Evolutionary conservation across 495 filamentous ascomycete species (phyloP).

Genomic region (Pyrenula aspistea): DNA sequence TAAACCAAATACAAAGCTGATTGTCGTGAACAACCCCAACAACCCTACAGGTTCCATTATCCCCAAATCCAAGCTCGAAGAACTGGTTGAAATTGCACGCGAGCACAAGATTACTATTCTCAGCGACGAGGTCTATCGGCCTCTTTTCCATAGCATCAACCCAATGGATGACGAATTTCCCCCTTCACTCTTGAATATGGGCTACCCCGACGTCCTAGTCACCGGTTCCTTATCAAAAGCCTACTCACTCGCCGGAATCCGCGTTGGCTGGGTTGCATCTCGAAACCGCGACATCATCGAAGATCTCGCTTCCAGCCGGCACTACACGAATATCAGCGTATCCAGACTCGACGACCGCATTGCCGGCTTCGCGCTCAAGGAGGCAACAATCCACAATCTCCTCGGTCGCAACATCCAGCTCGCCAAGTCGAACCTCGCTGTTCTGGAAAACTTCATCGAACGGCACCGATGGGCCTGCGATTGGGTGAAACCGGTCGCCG

Average conservation of each 20-base stretch:
- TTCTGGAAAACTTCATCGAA: conserved; percentile 58
- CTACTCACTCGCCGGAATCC: conserved; percentile 72
- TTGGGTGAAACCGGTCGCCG: conserved; percentile 69
- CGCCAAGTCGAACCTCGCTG: conserved; percentile 54
- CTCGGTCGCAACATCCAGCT: conserved; percentile 58
- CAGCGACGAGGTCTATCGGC: conserved; percentile 79
- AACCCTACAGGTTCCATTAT: conserved; percentile 76
- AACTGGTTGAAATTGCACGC: conserved; percentile 53
- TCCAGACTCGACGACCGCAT: conserved; percentile 72
- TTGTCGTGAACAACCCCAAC: conserved; percentile 64
- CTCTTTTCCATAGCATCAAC: conserved; percentile 69
- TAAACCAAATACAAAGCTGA: background rate
- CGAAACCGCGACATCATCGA: conserved; percentile 51
- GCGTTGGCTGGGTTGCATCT: conserved; percentile 74
- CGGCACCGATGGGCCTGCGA: conserved; percentile 48
- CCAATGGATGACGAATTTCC: conserved; percentile 46
- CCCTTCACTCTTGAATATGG: conserved; percentile 56
- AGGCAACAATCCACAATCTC: conserved; percentile 51
- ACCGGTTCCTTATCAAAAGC: conserved; percentile 83
- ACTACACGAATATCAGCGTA: conserved; percentile 83
- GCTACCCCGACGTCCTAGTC: conserved; percentile 56
- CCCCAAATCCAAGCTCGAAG: conserved; percentile 42
- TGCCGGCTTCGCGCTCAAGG: conserved; percentile 59
- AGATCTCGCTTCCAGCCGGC: conserved; percentile 49
- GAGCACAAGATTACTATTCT: conserved; percentile 53